A percentile compares a stretch with the other conserved stretches of the same genome.
Evolutionary conservation across 306 rosid genomes (phyloP).

Genomic region (Quercus cerris): DNA sequence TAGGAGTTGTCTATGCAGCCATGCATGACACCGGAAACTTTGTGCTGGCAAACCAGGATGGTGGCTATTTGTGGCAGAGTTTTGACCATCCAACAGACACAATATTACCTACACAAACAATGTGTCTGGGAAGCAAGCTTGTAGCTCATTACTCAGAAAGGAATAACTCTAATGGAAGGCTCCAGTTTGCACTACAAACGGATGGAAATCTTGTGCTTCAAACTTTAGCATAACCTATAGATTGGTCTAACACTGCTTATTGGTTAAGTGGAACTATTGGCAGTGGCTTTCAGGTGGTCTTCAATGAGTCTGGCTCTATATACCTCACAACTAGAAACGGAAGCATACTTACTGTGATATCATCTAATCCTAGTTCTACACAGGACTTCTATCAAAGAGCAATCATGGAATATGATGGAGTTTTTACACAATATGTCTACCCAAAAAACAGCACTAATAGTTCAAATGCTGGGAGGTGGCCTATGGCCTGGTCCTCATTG

Average conservation of each 20-base stretch:
- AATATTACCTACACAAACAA: conserved; percentile 44
- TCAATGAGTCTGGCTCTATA: conserved; percentile 39
- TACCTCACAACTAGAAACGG: conserved; percentile 12
- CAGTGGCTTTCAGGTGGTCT: conserved; percentile 20
- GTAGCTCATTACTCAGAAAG: conserved; percentile 29
- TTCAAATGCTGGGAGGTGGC: background rate
- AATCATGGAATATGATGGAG: conserved; percentile 53
- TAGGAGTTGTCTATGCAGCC: conserved; percentile 26
- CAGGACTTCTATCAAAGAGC: conserved; percentile 44
- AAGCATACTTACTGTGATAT: background rate
- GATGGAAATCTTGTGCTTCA: conserved; percentile 23
- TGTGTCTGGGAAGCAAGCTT: background rate
- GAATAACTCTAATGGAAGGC: conserved; percentile 35
- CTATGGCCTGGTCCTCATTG: background rate
- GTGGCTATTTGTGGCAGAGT: conserved; percentile 43
- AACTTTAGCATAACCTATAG: conserved; percentile 33
- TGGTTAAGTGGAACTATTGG: background rate
- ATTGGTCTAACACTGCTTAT: background rate
- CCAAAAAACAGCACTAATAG: background rate
- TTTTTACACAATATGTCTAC: conserved; percentile 42
- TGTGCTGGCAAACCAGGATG: conserved; percentile 18
- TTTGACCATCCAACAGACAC: conserved; percentile 56
- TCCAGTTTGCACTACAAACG: conserved; percentile 22
- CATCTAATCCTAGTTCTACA: background rate
- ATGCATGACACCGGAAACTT: conserved; percentile 58